Base-by-base conservation (phyloP, 768 basidiomycete genomes). In the Russula sp. region DNA sequence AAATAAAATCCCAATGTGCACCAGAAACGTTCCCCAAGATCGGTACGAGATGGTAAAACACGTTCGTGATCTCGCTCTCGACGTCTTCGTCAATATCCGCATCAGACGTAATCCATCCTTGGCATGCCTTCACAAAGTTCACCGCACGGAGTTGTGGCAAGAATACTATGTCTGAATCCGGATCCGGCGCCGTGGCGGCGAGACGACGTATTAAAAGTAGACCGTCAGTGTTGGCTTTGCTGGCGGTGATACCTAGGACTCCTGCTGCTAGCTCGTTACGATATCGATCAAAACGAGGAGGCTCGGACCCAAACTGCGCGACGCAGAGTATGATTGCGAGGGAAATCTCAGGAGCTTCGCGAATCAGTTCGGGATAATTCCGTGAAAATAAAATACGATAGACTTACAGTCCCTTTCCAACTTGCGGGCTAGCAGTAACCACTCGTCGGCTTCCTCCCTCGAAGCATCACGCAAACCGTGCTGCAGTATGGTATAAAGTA, bases 211-310 rank as follows among this genome's bases (percentile, higher is more conserved):
- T 80, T 1, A 84, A 73, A 28, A 84, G 73, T 5, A 96, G 77
- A 0, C 94, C 95, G 11, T 85, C 82, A 0, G 80, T 81, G 65
- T 87, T 84, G n/a, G 85, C 86, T 50, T 84, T 83, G 6, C 74
- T 69, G 0, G 88, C 72, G 1, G 81, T 81, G 16, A 97, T 79
- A 26, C 88, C 89, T 0, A 90, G 76, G 5, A 94, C 73, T 22
- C 80, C 80, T n/a, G 92, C 88, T 0, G 96, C 95, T 11, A 95
- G 80, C 74, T 97, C 94, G 72, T 95, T 97, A 22, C 94, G 84
- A 71, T 89, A 90, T 22, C 92, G 81, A 69, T 90, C 88, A 26
- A 96, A 79, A 22, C 83, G 83, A 0, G 81, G 82, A 9, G 85
- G 84, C 67, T 94, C 93, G 1, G 85, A 79, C 0, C 86, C 85